Percentiles rank a stretch among this genome's conserved stretches.
phyloP scores from a whole-genome alignment of 2,329 filamentous ascomycete genomes.

The Stachybotrys chlorohalonatus region DNA sequence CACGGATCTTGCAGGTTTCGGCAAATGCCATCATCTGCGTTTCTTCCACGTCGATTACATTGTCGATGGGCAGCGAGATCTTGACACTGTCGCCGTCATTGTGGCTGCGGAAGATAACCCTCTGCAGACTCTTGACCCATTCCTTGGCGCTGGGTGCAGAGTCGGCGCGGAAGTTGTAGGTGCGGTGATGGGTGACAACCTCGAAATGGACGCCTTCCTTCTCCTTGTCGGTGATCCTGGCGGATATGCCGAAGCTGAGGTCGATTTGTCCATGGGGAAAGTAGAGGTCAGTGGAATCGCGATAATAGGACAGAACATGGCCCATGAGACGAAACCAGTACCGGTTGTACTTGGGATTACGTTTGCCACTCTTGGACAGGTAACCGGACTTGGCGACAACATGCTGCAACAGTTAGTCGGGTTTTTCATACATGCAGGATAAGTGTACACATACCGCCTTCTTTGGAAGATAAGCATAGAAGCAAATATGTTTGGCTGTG shows the following conservation, averaged over 20 bases:
- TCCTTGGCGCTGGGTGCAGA: conserved; percentile 82
- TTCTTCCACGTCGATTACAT: conserved; percentile 87
- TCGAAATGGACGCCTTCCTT: conserved; percentile 71
- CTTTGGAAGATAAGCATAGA: conserved; percentile 94
- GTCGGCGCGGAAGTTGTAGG: conserved; percentile 83
- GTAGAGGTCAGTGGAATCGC: conserved; percentile 75
- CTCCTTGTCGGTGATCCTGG: conserved; percentile 66
- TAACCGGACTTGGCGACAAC: conserved; percentile 78
- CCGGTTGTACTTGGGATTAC: conserved; percentile 77
- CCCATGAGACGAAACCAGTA: conserved; percentile 94
- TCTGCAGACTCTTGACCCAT: conserved; percentile 90
- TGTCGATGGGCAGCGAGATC: conserved; percentile 80
- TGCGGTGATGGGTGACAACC: conserved; percentile 72
- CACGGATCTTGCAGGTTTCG: conserved; percentile 86
- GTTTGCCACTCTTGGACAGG: conserved; percentile 77
- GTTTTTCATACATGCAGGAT: conserved; percentile 6
- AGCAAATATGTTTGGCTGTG: conserved; percentile 86
- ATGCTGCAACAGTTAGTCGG: conserved; percentile 34
- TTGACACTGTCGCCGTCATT: conserved; percentile 97
- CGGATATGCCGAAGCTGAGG: conserved; percentile 82
- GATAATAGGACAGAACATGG: conserved; percentile 85
- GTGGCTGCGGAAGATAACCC: conserved; percentile 90
- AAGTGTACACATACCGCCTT: conserved; percentile 54
- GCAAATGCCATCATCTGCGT: conserved; percentile 85
- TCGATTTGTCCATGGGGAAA: conserved; percentile 90